A percentile compares a stretch with the other conserved stretches of the same genome.
Evolutionary conservation across 768 basidiomycete species (phyloP).

Genomic region (Tulasnella calospora): DNA sequence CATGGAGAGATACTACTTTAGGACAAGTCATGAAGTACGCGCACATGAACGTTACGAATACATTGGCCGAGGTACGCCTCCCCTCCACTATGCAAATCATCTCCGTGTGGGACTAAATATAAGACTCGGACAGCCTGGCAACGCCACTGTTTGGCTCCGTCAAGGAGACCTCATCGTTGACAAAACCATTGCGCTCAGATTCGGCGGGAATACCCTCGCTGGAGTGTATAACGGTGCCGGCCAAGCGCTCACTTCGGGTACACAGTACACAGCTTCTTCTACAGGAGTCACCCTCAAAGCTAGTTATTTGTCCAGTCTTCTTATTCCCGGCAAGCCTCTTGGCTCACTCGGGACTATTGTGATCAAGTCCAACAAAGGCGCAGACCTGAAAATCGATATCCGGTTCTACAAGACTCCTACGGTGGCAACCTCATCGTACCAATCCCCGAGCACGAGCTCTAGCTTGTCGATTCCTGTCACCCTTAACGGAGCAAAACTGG

Average conservation of each 20-base stretch:
- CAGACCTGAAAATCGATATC: conserved; percentile 5
- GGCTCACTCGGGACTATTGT: neutral
- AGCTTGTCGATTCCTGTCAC: neutral
- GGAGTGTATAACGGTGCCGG: neutral
- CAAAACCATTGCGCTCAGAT: neutral
- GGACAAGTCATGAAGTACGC: neutral
- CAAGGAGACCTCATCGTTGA: neutral
- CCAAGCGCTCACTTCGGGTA: neutral
- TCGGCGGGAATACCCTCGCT: conserved; percentile 6
- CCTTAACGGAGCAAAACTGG: neutral
- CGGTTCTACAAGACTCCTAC: neutral
- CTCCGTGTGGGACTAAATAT: neutral
- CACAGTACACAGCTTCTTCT: neutral
- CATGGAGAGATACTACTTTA: neutral
- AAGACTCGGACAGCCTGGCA: neutral
- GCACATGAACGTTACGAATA: neutral
- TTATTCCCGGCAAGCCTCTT: neutral
- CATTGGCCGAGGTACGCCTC: neutral
- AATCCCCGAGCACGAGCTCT: neutral
- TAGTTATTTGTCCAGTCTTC: neutral
- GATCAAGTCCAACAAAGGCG: conserved; percentile 11
- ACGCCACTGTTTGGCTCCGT: neutral
- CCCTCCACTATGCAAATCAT: neutral
- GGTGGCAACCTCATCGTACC: neutral
- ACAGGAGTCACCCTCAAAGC: conserved; percentile 14